Evolutionary conservation across 805 yeast genomes (phyloP).

Genomic region (Naumovozyma castellii): DNA sequence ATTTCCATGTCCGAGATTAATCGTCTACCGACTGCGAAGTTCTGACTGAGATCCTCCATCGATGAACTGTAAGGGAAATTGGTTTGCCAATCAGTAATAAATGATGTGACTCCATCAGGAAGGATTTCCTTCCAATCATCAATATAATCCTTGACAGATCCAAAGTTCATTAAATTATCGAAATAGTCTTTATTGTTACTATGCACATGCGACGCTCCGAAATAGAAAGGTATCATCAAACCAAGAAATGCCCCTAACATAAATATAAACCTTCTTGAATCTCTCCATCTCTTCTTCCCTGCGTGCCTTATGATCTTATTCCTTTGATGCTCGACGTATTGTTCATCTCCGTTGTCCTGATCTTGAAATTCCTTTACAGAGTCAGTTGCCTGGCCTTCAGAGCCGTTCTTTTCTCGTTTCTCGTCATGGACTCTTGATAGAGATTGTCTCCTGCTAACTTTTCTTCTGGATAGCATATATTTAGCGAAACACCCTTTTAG

Average conservation of each 20-base stretch:
- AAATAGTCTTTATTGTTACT: conserved; percentile 25
- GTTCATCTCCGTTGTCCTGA: neutral
- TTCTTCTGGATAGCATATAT: neutral
- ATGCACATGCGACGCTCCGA: conserved; percentile 35
- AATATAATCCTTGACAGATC: conserved; percentile 45
- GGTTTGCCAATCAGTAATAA: conserved; percentile 44
- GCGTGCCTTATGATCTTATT: neutral
- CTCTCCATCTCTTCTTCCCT: conserved; percentile 23
- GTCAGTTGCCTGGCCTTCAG: neutral
- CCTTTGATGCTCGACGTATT: neutral
- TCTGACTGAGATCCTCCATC: conserved; percentile 51
- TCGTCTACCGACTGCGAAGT: conserved; percentile 78
- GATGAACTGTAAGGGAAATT: conserved; percentile 10
- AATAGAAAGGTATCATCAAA: conserved; percentile 49
- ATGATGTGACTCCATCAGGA: conserved; percentile 55
- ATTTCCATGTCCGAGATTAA: conserved; percentile 45
- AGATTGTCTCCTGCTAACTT: neutral
- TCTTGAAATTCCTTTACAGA: neutral
- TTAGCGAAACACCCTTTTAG: too few species aligned
- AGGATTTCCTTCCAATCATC: conserved; percentile 67
- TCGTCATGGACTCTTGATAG: neutral
- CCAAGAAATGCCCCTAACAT: conserved; percentile 69
- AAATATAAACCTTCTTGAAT: conserved; percentile 52
- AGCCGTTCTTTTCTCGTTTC: neutral
- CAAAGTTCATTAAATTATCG: conserved; percentile 46